Conservation (phyloP, 192 early-diverging fungal genomes). For the Blastocladiella britannica region DNA sequence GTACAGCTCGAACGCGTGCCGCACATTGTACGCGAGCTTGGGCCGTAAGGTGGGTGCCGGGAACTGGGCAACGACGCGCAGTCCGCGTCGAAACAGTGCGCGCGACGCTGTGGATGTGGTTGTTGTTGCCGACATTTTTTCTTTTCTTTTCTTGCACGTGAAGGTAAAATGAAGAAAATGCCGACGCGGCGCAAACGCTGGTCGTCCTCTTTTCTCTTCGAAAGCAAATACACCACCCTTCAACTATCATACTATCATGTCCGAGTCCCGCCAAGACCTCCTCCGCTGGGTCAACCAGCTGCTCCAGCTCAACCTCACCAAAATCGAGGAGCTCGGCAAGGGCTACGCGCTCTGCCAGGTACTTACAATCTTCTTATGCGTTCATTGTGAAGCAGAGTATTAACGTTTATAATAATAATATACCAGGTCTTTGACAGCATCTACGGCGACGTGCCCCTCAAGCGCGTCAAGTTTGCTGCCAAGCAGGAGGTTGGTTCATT, state of each 20-base stretch:
- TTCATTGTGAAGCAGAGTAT: too few species aligned
- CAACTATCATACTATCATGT: too few species aligned
- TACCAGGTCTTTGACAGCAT: not conserved
- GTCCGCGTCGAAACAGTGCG: not conserved
- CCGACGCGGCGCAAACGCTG: too few species aligned
- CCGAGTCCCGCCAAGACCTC: not conserved
- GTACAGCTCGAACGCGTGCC: not conserved
- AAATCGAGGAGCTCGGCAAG: conserved; percentile 1
- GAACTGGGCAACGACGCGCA: not conserved
- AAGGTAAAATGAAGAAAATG: too few species aligned
- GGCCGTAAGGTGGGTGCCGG: not conserved
- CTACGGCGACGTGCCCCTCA: not conserved
- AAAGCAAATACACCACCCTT: too few species aligned
- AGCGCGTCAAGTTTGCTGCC: not conserved
- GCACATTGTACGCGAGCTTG: not conserved
- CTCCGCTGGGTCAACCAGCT: not conserved
- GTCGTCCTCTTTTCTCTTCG: too few species aligned
- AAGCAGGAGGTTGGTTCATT: not conserved
- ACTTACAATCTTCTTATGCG: too few species aligned
- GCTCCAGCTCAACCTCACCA: not conserved
- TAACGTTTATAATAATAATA: too few species aligned
- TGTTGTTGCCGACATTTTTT: too few species aligned
- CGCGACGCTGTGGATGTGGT: not conserved
- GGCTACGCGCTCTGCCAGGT: conserved; percentile 1
- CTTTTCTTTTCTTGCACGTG: too few species aligned